Evolutionary conservation across 768 basidiomycete species (phyloP).

Genomic region (Baorangia bicolor): DNA sequence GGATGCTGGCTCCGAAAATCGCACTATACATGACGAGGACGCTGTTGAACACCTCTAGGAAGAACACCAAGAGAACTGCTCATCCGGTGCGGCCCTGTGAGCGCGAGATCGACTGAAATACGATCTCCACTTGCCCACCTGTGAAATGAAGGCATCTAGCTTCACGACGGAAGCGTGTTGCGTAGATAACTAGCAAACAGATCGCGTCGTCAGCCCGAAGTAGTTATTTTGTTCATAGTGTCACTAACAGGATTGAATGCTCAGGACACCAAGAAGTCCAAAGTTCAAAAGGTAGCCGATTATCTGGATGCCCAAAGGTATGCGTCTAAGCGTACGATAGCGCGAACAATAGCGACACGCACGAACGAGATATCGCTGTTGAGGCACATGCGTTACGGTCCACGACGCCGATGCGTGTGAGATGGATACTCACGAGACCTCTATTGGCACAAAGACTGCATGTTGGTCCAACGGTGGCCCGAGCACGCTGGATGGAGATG

Average conservation of each 20-base stretch:
- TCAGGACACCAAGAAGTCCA: slow-evolving; percentile 2
- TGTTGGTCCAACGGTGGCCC: neutral
- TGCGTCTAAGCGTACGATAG: neutral
- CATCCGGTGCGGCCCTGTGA: neutral
- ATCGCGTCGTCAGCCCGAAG: neutral
- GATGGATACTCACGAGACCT: slow-evolving; percentile 6
- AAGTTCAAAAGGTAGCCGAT: slow-evolving; percentile 12
- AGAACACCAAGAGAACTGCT: slow-evolving; percentile 3
- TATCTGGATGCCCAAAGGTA: neutral
- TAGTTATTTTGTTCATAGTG: neutral
- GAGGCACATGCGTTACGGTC: neutral
- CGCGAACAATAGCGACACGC: neutral
- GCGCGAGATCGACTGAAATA: neutral
- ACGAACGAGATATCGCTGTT: slow-evolving; percentile 6
- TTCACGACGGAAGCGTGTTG: slow-evolving; percentile 3
- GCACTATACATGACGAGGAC: slow-evolving; percentile 5
- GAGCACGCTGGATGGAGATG: neutral
- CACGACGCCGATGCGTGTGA: neutral
- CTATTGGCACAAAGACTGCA: neutral
- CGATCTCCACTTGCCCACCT: neutral
- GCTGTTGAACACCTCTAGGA: slow-evolving; percentile 9
- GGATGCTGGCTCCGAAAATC: slow-evolving; percentile 1
- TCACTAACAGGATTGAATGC: slow-evolving; percentile 8
- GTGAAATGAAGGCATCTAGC: slow-evolving; percentile 2
- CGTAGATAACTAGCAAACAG: neutral